Conservation (phyloP, 2,329 filamentous ascomycete genomes). For the Aureobasidium sp. region DNA sequence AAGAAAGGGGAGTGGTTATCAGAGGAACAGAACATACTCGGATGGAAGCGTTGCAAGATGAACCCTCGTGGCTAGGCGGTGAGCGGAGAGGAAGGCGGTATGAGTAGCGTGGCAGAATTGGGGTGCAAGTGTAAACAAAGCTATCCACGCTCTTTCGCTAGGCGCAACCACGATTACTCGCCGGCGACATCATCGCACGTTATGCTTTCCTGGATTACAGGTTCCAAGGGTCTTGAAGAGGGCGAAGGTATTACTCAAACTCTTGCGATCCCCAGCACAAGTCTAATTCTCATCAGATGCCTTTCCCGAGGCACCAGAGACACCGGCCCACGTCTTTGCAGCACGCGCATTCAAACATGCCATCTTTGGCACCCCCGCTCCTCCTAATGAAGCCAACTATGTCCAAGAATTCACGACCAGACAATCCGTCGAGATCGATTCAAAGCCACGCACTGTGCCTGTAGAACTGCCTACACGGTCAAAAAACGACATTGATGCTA, state of each 20-base stretch:
- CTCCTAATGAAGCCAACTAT: constrained; percentile 34
- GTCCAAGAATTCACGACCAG: background rate
- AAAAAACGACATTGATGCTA: background rate
- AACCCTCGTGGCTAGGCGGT: background rate
- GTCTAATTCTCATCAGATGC: background rate
- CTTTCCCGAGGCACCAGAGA: constrained; percentile 51
- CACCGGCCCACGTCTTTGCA: constrained; percentile 60
- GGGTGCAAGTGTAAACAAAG: constrained; percentile 2
- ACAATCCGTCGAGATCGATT: background rate
- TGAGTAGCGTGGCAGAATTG: background rate
- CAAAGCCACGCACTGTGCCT: background rate
- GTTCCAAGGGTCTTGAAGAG: constrained; percentile 8
- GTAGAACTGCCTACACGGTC: background rate
- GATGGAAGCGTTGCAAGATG: background rate
- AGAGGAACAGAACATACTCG: constrained; percentile 11
- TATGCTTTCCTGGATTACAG: constrained; percentile 20
- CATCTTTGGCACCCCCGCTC: constrained; percentile 56
- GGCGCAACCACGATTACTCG: background rate
- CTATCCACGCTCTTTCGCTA: background rate
- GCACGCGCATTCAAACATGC: constrained; percentile 60
- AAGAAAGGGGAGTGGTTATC: background rate
- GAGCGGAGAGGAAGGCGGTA: background rate
- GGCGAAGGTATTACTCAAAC: background rate
- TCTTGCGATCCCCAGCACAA: background rate
- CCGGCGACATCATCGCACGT: background rate